Conservation (phyloP, 495 filamentous ascomycete genomes). For the Neurospora cerealis region DNA sequence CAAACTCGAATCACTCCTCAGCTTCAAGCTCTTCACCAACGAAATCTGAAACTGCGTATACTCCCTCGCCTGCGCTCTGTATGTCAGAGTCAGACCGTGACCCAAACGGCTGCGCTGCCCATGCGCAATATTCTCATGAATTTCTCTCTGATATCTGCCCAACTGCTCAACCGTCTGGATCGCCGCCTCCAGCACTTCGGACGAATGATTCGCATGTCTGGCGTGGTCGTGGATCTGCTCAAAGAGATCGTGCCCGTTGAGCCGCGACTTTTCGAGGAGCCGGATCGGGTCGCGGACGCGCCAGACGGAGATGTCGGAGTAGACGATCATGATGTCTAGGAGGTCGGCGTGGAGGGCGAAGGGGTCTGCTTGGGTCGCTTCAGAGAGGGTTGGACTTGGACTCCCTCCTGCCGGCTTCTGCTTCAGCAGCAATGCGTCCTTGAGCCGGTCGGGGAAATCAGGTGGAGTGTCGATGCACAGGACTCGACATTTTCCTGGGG, state of each 20-base stretch:
- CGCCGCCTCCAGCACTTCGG: constrained; percentile 11
- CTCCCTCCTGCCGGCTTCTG: neutral
- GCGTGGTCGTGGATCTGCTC: constrained; percentile 12
- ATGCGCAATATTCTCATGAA: neutral
- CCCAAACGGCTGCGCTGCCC: neutral
- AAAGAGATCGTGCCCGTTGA: neutral
- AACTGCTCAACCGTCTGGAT: constrained; percentile 10
- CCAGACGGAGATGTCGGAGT: constrained; percentile 15
- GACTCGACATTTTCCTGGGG: constrained; percentile 3
- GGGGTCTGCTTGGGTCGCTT: constrained; percentile 1
- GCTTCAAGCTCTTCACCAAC: constrained; percentile 9
- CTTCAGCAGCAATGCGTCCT: neutral
- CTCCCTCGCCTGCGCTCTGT: constrained; percentile 10
- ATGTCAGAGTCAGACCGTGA: constrained; percentile 2
- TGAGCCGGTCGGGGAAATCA: constrained; percentile 2
- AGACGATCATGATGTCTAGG: constrained; percentile 10
- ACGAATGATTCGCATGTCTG: constrained; percentile 12
- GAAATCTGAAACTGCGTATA: constrained; percentile 14
- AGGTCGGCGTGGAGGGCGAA: constrained; percentile 13
- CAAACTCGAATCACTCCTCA: constrained; percentile 12
- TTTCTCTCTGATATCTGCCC: neutral
- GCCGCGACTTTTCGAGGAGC: constrained; percentile 10
- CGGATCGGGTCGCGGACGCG: constrained; percentile 14
- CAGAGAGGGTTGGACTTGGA: constrained; percentile 3
- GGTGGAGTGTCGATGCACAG: constrained; percentile 10